Conservation (phyloP, 768 basidiomycete genomes). For the Sporobolomyces roseus region DNA sequence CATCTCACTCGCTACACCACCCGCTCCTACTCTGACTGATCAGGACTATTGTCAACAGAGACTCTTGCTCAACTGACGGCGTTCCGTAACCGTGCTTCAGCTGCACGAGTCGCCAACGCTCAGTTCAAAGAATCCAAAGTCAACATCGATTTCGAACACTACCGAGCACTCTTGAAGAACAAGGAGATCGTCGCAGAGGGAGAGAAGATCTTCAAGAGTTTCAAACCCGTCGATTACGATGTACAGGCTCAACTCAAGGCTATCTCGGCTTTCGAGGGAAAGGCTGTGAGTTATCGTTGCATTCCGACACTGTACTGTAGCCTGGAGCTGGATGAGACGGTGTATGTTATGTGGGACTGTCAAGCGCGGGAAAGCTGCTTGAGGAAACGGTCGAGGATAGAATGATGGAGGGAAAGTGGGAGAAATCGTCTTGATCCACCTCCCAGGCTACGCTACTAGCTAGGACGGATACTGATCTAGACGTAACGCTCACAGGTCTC, state of each 20-base stretch:
- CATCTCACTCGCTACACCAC: background rate
- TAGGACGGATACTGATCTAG: no score
- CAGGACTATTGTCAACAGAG: slow-evolving; percentile 48
- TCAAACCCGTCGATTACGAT: slow-evolving; percentile 94
- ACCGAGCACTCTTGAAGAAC: slow-evolving; percentile 88
- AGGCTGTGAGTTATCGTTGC: slow-evolving; percentile 66
- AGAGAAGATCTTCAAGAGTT: slow-evolving; percentile 78
- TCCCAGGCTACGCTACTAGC: no score
- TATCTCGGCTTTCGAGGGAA: slow-evolving; percentile 92
- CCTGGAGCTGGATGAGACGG: no score
- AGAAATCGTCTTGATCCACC: no score
- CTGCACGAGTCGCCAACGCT: slow-evolving; percentile 71
- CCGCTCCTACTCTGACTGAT: background rate
- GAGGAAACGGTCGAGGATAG: no score
- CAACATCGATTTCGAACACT: slow-evolving; percentile 77
- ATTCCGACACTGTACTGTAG: no score
- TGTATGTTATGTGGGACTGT: no score
- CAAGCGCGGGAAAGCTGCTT: no score
- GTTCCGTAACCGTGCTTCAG: slow-evolving; percentile 91
- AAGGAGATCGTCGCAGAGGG: slow-evolving; percentile 84
- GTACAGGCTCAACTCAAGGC: slow-evolving; percentile 82
- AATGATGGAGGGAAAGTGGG: background rate
- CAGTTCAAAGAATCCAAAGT: slow-evolving; percentile 59
- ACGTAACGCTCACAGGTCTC: slow-evolving; percentile 61
- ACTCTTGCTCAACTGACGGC: slow-evolving; percentile 83